These are phyloP conservation scores for Barnettozyma botsteinii DNA, from an alignment of 805 yeast genomes.

Conservation along the genomic window DNA sequence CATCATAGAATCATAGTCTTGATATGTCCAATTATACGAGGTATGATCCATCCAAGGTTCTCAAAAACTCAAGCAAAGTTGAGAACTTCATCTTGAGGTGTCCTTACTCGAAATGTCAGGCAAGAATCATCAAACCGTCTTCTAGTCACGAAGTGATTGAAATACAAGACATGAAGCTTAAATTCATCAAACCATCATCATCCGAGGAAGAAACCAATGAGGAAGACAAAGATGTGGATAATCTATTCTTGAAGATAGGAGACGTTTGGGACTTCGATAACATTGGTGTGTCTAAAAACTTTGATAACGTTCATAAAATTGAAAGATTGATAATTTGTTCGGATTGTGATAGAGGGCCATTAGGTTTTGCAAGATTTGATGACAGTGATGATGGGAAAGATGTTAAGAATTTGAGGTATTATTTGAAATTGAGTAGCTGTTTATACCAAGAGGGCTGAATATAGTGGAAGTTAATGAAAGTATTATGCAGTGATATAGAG, in stretches of 20 bases:
- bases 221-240: not conserved
- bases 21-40: not conserved
- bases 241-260: conserved; percentile 36
- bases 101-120: conserved; percentile 22
- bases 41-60: not conserved
- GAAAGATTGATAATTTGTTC: conserved; percentile 60
- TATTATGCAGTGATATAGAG: too few relatives aligned
- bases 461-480: too few relatives aligned
- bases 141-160: not conserved
- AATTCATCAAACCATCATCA: conserved; percentile 6
- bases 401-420: conserved; percentile 36
- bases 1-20: too few relatives aligned
- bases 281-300: conserved; percentile 56
- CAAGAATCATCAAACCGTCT: conserved; percentile 20
- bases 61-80: not conserved
- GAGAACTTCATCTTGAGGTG: conserved; percentile 16
- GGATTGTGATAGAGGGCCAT: conserved; percentile 73
- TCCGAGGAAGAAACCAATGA: conserved; percentile 3
- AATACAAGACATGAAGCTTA: not conserved
- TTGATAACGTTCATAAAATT: conserved; percentile 26
- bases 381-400: conserved; percentile 25
- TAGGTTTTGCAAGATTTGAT: conserved; percentile 56
- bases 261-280: conserved; percentile 81
- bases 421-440: conserved; percentile 42
- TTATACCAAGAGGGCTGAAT: conserved; percentile 29